A percentile compares a stretch with the other conserved stretches of the same genome.
These are phyloP conservation scores for Candida tibetensis DNA, from an alignment of 805 yeast genomes.

Conservation along the genomic window DNA sequence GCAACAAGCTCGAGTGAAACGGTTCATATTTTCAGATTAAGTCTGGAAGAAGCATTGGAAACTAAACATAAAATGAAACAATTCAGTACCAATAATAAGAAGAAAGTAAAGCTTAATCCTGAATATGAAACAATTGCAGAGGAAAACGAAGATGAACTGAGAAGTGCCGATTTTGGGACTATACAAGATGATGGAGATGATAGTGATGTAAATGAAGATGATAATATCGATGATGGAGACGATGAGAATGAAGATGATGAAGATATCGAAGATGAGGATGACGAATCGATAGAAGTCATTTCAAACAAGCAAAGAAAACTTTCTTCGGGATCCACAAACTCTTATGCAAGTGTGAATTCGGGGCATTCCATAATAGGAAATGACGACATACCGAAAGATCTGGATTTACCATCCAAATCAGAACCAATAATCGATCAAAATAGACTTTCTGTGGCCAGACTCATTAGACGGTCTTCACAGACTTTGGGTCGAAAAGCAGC, in stretches of 20 bases:
- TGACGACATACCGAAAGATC: slow-evolving; percentile 10
- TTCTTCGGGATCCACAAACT: slow-evolving; percentile 38
- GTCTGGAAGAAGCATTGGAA: slow-evolving; percentile 45
- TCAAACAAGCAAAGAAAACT: slow-evolving; percentile 34
- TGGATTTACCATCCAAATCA: slow-evolving; percentile 14
- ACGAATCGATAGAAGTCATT: slow-evolving; percentile 19
- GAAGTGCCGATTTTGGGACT: slow-evolving; percentile 15
- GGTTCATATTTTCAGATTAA: slow-evolving; percentile 83
- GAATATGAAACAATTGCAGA: slow-evolving; percentile 29
- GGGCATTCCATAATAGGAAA: slow-evolving; percentile 20
- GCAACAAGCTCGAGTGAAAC: slow-evolving; percentile 90
- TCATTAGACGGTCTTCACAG: slow-evolving; percentile 76
- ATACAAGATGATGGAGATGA: slow-evolving; percentile 14
- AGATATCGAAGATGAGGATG: slow-evolving; percentile 20
- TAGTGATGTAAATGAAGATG: slow-evolving; percentile 17
- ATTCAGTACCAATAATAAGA: slow-evolving; percentile 10
- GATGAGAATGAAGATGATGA: slow-evolving; percentile 27
- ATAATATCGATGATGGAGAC: slow-evolving; percentile 22
- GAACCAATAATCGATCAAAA: slow-evolving; percentile 73
- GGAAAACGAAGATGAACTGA: slow-evolving; percentile 21
- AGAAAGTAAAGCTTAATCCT: slow-evolving; percentile 8
- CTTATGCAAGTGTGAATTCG: slow-evolving; percentile 31
- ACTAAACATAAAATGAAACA: slow-evolving; percentile 34
- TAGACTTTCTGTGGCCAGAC: slow-evolving; percentile 68
- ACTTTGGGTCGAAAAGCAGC: slow-evolving; percentile 78